These are phyloP conservation scores for Mycena amicta DNA, from an alignment of 768 basidiomycete species.

Conservation along the genomic window DNA sequence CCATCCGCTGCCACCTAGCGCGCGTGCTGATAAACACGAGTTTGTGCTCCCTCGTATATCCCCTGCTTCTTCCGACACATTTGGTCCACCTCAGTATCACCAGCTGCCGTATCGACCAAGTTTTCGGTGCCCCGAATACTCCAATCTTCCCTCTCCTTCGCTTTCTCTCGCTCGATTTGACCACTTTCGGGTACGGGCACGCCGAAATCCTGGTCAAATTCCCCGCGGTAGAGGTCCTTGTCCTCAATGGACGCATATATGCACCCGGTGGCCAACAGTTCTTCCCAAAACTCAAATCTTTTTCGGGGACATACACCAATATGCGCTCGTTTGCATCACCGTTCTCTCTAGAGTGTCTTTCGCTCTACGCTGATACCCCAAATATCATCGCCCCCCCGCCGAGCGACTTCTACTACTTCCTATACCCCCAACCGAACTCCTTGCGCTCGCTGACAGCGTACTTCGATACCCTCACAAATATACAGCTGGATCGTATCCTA, in stretches of 20 bases:
- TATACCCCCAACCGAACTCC: not conserved
- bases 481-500: not conserved
- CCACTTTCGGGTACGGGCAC: not conserved
- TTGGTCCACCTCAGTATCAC: not conserved
- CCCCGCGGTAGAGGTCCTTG: not conserved
- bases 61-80: not conserved
- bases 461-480: not conserved
- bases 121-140: not conserved
- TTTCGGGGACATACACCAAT: not conserved
- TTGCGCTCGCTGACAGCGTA: not conserved
- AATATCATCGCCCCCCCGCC: not conserved
- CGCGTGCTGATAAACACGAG: not conserved
- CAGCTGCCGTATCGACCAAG: not conserved
- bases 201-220: not conserved
- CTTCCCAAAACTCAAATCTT: not conserved
- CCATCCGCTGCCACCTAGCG: not conserved
- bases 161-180: not conserved
- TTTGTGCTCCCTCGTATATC: not conserved
- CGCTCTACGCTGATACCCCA: not conserved
- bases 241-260: not conserved
- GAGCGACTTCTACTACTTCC: not conserved
- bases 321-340: not conserved
- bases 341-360: not conserved
- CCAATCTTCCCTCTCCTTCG: not conserved
- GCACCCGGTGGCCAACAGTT: not conserved